These are phyloP conservation scores for Aureobasidium musti DNA, from an alignment of 2,329 filamentous ascomycete species.

Conservation along the genomic window DNA sequence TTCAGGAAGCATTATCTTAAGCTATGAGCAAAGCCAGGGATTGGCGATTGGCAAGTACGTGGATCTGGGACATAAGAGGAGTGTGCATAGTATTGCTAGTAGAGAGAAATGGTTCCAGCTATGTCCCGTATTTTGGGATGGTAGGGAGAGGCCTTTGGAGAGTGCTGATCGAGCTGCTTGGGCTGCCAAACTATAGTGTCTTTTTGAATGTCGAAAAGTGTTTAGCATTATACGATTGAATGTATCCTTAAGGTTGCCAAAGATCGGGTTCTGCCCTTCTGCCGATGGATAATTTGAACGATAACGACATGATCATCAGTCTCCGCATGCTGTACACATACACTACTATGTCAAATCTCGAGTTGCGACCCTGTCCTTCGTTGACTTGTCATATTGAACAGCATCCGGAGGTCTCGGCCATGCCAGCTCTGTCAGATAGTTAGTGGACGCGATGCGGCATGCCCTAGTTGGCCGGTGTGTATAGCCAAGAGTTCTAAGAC, in stretches of 20 bases:
- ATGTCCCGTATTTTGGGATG: slow-evolving; percentile 54
- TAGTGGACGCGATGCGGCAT: not conserved
- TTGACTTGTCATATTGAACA: not conserved
- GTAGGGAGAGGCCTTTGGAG: slow-evolving; percentile 37
- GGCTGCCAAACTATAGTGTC: slow-evolving; percentile 32
- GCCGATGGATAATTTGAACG: too few relatives aligned
- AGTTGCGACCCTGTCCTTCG: not conserved
- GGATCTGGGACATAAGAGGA: slow-evolving; percentile 46
- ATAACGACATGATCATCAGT: not conserved
- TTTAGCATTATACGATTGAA: not conserved
- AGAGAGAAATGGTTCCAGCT: slow-evolving; percentile 50
- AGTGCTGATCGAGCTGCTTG: slow-evolving; percentile 35
- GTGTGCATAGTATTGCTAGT: slow-evolving; percentile 43
- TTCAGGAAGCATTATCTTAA: slow-evolving; percentile 68
- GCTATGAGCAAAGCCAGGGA: slow-evolving; percentile 73
- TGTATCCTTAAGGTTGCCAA: too few relatives aligned
- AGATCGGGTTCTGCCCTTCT: too few relatives aligned
- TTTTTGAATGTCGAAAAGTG: not conserved
- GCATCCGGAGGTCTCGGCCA: not conserved
- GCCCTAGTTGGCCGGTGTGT: not conserved
- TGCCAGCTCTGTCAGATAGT: slow-evolving; percentile 5
- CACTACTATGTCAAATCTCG: accelerated
- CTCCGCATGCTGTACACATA: not conserved
- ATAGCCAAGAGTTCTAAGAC: not conserved
- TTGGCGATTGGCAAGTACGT: slow-evolving; percentile 63